Percentiles rank a stretch among this genome's conserved stretches.
Evolutionary conservation across 2,329 filamentous ascomycete genomes (phyloP).

Genomic region (Colletotrichum endophyticum): DNA sequence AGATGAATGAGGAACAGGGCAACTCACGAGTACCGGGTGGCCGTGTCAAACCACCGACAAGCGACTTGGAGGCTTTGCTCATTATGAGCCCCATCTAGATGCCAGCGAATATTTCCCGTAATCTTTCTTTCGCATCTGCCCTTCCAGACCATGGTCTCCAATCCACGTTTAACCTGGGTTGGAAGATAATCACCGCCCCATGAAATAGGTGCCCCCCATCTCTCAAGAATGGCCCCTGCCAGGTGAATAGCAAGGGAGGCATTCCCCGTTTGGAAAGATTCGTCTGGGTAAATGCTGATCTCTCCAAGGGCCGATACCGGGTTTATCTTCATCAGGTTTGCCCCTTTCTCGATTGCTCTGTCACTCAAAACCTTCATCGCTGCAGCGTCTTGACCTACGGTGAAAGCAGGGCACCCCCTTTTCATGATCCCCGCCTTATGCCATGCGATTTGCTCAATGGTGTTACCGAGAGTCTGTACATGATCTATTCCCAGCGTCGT

Average conservation of each 20-base stretch:
- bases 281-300: background rate
- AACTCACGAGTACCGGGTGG: background rate
- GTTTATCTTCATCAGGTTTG: background rate
- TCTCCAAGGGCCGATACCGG: background rate
- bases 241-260: background rate
- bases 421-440: background rate
- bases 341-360: background rate
- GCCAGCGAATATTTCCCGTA: background rate
- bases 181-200: background rate
- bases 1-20: fast-evolving
- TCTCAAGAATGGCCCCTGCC: background rate
- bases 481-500: background rate
- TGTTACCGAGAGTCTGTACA: background rate
- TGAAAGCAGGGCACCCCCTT: background rate
- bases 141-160: background rate
- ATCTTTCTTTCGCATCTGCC: background rate
- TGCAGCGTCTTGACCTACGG: background rate
- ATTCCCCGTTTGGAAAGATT: background rate
- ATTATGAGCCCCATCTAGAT: background rate
- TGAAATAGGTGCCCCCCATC: background rate
- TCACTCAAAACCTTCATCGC: background rate
- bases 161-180: too few relatives aligned
- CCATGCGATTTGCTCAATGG: background rate
- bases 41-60: background rate
- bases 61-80: background rate